Percentiles rank a stretch among this genome's conserved stretches.
Conservation (phyloP, 164 flowering plant genomes). For the Euptelea pleiosperma region DNA sequence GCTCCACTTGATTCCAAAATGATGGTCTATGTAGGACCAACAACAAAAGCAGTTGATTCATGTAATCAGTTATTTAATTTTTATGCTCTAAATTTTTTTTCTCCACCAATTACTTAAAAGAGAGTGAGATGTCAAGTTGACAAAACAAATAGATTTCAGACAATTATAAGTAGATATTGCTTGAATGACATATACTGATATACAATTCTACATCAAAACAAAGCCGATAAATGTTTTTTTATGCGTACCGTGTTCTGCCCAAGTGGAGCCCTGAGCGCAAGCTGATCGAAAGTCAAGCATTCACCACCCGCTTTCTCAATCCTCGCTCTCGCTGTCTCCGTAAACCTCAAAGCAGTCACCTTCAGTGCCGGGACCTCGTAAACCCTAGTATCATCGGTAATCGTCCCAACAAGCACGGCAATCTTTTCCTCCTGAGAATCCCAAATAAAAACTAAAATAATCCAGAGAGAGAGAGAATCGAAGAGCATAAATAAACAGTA, state of each 20-base stretch:
- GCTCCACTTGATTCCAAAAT: too few species aligned
- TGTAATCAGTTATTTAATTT: too few species aligned
- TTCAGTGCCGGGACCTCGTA: slow-evolving; percentile 51
- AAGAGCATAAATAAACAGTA: background rate
- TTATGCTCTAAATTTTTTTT: too few species aligned
- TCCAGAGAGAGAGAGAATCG: background rate
- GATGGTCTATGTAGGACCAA: too few species aligned
- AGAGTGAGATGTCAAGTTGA: too few species aligned
- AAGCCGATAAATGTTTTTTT: too few species aligned
- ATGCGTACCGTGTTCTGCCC: slow-evolving; percentile 72
- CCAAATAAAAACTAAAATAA: background rate
- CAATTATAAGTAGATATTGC: too few species aligned
- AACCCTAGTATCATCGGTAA: slow-evolving; percentile 55
- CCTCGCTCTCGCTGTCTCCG: slow-evolving; percentile 59
- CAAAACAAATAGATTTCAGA: too few species aligned
- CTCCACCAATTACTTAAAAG: too few species aligned
- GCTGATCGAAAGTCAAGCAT: slow-evolving; percentile 63
- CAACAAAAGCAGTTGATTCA: too few species aligned
- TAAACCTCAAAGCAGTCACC: slow-evolving; percentile 59
- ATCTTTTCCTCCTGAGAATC: slow-evolving; percentile 45
- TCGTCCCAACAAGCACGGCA: slow-evolving; percentile 53
- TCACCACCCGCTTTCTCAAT: slow-evolving; percentile 69
- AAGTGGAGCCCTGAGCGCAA: slow-evolving; percentile 65
- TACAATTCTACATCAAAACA: too few species aligned
- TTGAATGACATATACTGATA: too few species aligned